Base-by-base conservation (phyloP, 495 filamentous ascomycete species). In the Penicillium bovifimosum region DNA sequence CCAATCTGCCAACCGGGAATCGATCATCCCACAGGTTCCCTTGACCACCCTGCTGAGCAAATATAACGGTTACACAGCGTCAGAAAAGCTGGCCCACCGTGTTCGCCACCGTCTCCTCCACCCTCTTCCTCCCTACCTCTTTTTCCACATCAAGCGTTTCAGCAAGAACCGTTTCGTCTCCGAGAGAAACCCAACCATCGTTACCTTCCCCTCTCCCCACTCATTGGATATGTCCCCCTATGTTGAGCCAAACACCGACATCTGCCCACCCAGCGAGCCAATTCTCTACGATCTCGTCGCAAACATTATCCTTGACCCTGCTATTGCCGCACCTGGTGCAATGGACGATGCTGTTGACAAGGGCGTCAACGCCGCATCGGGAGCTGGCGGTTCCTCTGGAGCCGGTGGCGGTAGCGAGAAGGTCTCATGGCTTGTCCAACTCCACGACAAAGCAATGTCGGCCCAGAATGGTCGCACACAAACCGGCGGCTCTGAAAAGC, bases 81-180 rank as follows among this genome's bases (percentile, higher is more conserved):
- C 96, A 63, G 93, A 97, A 60, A 89, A 91, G 57, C 77, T 91
- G 47, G 84, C 88, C 50, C 85, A 88, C 50, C 84, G 93, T 43
- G 85, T 87, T 56, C 83, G 93, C 35, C 96, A 96, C 69, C 85
- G 95, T 7, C 79, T 99, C 2, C 76, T 96, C 39, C 93, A 96
- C 64, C 95, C 95, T 1, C 78, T 97, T 0, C 93, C 93, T 0
- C 95, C 91, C 1, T 97, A 86, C 61, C 80, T 98, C 14, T 76
- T 95, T 32, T 92, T 98, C 74, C 91, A 97, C 71, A 85, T 99
- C 76, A 97, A 97, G 70, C 88, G 93, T 35, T 99, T 99, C 80
- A 87, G 82, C 61, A 81, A 85, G 52, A 99, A 99, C 76, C 92
- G 96, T 56, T 97, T 97, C 67, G 89, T 97, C 27, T 76, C 84